phyloP scores from a whole-genome alignment of 2,329 filamentous ascomycete species.

The Fusarium pseudograminearum region DNA sequence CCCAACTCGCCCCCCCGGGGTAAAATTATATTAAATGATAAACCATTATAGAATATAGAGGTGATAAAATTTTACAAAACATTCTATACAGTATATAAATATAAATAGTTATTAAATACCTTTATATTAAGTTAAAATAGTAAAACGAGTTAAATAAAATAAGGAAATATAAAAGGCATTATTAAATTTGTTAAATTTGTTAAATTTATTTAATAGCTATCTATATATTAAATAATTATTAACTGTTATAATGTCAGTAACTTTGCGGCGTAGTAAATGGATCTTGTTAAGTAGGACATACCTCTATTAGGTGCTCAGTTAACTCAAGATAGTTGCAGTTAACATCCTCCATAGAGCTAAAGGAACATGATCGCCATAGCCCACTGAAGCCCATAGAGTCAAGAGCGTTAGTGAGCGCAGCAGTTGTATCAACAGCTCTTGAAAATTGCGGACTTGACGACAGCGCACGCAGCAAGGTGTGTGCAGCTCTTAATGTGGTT shows the following conservation, averaged over 20 bases:
- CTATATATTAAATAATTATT: not conserved
- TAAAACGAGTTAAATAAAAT: too few relatives aligned
- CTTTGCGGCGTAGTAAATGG: not conserved
- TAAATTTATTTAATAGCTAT: not conserved
- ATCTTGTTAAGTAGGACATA: conserved; percentile 48
- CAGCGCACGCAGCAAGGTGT: conserved; percentile 69
- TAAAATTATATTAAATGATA: too few relatives aligned
- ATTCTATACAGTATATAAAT: too few relatives aligned
- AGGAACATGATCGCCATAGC: conserved; percentile 69
- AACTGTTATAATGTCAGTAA: not conserved
- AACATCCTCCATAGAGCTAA: conserved; percentile 56
- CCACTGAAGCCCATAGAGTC: conserved; percentile 73
- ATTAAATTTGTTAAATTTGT: too few relatives aligned
- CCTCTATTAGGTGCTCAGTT: conserved; percentile 72
- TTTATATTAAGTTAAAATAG: too few relatives aligned
- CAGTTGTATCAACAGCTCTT: conserved; percentile 60
- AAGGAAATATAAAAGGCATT: too few relatives aligned
- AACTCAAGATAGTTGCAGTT: conserved; percentile 58
- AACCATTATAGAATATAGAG: too few relatives aligned
- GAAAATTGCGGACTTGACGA: conserved; percentile 66
- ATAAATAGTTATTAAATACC: too few relatives aligned
- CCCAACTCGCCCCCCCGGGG: too few relatives aligned
- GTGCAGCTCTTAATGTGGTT: conserved; percentile 69
- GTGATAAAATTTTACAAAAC: too few relatives aligned
- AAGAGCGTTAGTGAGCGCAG: conserved; percentile 64